Evolutionary conservation across 169 alveolate genomes (phyloP).

Genomic region (Nephromyces sp.): DNA sequence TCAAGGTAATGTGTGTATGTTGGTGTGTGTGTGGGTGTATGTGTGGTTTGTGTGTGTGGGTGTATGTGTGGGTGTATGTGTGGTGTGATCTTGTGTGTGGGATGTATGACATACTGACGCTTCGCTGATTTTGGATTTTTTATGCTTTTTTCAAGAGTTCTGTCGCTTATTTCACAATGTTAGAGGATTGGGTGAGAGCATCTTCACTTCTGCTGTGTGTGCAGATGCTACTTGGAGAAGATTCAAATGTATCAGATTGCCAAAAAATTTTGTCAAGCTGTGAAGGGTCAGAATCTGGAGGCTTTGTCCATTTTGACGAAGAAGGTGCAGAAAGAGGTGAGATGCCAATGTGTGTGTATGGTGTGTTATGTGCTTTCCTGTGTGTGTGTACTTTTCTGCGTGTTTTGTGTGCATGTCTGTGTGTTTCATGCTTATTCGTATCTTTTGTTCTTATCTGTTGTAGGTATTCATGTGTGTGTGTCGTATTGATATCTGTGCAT

Average conservation of each 20-base stretch:
- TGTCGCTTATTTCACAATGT: too few relatives aligned
- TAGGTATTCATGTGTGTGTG: too few relatives aligned
- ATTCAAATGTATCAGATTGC: conserved; percentile 28
- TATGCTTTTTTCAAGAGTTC: too few relatives aligned
- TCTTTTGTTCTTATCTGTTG: too few relatives aligned
- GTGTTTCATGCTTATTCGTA: too few relatives aligned
- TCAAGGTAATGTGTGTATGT: not conserved
- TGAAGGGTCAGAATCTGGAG: conserved; percentile 32
- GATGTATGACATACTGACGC: not conserved
- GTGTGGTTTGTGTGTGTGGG: not conserved
- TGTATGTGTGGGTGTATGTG: not conserved
- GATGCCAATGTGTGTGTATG: too few relatives aligned
- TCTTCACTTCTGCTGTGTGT: too few relatives aligned
- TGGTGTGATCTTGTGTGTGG: not conserved
- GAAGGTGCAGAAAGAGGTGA: conserved; percentile 33
- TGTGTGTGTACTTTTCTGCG: too few relatives aligned
- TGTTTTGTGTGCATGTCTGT: too few relatives aligned
- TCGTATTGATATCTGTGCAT: too few relatives aligned
- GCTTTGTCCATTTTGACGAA: conserved; percentile 23
- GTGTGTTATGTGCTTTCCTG: too few relatives aligned
- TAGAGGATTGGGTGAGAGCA: too few relatives aligned
- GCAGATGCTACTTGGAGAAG: not conserved
- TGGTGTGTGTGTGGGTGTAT: not conserved
- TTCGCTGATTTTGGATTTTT: not conserved
- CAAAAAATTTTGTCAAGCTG: conserved; percentile 39